A percentile compares a stretch with the other conserved stretches of the same genome.
These are phyloP conservation scores for Fusarium continuum DNA, from an alignment of 2,329 filamentous ascomycete species.

Conservation along the genomic window DNA sequence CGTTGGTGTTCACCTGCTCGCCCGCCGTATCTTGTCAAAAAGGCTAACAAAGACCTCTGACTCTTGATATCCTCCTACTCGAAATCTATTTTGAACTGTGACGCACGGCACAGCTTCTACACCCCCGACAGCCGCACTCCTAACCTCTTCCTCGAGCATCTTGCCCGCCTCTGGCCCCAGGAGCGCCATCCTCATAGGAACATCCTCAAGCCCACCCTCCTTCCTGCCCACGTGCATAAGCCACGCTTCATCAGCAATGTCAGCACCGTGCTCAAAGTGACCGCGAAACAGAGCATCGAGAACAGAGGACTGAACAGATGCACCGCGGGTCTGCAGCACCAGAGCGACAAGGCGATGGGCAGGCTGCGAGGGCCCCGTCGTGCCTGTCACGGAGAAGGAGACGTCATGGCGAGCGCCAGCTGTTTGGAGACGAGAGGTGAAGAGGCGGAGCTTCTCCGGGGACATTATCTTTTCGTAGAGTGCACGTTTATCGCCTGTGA, in stretches of 20 bases:
- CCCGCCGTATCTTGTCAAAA: constrained; percentile 65
- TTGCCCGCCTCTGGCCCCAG: constrained; percentile 42
- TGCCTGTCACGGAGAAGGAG: constrained; percentile 53
- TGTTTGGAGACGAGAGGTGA: constrained; percentile 46
- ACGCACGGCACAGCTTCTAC: constrained; percentile 78
- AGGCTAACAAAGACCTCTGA: constrained; percentile 70
- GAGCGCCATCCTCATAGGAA: constrained; percentile 45
- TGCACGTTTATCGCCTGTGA: constrained; percentile 47
- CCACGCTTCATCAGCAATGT: constrained; percentile 54
- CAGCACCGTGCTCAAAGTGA: constrained; percentile 54
- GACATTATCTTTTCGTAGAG: constrained; percentile 50
- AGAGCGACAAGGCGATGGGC: constrained; percentile 60
- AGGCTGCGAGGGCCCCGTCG: constrained; percentile 55
- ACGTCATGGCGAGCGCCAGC: constrained; percentile 51
- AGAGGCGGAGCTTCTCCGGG: constrained; percentile 39
- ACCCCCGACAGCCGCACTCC: constrained; percentile 43
- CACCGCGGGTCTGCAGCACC: constrained; percentile 46
- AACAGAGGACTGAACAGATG: constrained; percentile 50
- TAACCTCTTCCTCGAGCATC: constrained; percentile 46
- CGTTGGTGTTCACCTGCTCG: constrained; percentile 2
- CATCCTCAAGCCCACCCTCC: constrained; percentile 44
- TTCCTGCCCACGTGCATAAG: constrained; percentile 49
- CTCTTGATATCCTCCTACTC: constrained; percentile 77
- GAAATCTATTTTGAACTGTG: constrained; percentile 72
- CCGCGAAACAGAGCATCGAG: constrained; percentile 54